Evolutionary conservation across 495 filamentous ascomycete species (phyloP).

Genomic region (Penicillium verhagenii): DNA sequence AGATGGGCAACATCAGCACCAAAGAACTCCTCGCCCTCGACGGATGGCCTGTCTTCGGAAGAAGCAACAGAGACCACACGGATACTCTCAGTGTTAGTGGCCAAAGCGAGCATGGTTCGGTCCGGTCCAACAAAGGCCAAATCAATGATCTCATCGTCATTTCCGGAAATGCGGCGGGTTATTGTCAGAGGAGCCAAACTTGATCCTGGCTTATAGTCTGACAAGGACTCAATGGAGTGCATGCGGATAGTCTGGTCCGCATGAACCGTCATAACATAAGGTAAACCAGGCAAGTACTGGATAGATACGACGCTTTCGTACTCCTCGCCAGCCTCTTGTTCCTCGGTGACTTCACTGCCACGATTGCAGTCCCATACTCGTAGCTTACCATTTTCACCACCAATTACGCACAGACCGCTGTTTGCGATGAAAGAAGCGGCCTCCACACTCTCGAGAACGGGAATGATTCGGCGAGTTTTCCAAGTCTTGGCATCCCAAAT

Average conservation of each 20-base stretch:
- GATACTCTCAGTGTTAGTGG: constrained; percentile 93
- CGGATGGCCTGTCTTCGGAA: constrained; percentile 35
- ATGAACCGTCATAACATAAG: constrained; percentile 78
- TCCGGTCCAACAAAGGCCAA: constrained; percentile 79
- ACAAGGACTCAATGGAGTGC: constrained; percentile 56
- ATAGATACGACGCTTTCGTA: constrained; percentile 74
- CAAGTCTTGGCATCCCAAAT: constrained; percentile 84
- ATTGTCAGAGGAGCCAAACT: constrained; percentile 50
- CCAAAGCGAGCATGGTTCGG: constrained; percentile 78
- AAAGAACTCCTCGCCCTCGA: constrained; percentile 59
- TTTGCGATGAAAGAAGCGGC: constrained; percentile 73
- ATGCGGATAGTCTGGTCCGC: constrained; percentile 81
- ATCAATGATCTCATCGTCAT: constrained; percentile 96
- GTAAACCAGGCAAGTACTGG: constrained; percentile 58
- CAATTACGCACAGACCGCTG: constrained; percentile 71
- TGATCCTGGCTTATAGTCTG: constrained; percentile 32
- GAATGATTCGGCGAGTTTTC: constrained; percentile 79
- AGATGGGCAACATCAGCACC: constrained; percentile 83
- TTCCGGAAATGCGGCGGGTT: constrained; percentile 80
- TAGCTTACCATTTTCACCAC: constrained; percentile 78
- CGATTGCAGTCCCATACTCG: constrained; percentile 77
- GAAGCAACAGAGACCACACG: constrained; percentile 69
- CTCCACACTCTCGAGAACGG: constrained; percentile 83
- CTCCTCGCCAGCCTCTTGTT: constrained; percentile 64
- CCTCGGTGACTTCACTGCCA: constrained; percentile 74